Evolutionary conservation across 345 rosid genomes (phyloP).

Genomic region (Eucalyptus regnans): DNA sequence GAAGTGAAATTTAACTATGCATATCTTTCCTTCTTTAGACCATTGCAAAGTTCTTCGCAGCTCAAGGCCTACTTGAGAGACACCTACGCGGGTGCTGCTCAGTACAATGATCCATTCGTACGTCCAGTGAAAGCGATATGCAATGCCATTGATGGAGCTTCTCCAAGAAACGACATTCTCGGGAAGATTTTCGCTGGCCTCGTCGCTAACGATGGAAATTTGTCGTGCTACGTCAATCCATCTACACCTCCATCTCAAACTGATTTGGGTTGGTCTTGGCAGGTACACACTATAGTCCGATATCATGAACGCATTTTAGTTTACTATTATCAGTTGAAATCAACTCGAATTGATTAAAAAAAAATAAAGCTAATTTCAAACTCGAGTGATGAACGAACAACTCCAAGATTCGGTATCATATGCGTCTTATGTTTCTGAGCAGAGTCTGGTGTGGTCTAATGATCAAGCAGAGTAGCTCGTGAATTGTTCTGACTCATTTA

Average conservation of each 20-base stretch:
- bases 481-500: background rate
- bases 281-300: background rate
- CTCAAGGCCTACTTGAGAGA: background rate
- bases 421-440: background rate
- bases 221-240: background rate
- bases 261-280: background rate
- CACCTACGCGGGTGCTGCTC: accelerated
- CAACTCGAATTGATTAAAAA: background rate
- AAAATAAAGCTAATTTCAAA: background rate
- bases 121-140: background rate
- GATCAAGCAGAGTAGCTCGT: background rate
- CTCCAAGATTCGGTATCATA: background rate
- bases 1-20: background rate
- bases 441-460: background rate
- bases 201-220: background rate
- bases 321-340: background rate
- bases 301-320: background rate
- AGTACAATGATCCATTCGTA: background rate
- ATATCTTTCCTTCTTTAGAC: background rate
- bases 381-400: background rate
- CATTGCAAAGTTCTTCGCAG: background rate
- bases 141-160: background rate
- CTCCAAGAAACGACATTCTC: background rate
- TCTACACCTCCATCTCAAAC: background rate
- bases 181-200: background rate